phyloP scores from a whole-genome alignment of 2,329 filamentous ascomycete genomes.

The Dactylonectria estremocensis region DNA sequence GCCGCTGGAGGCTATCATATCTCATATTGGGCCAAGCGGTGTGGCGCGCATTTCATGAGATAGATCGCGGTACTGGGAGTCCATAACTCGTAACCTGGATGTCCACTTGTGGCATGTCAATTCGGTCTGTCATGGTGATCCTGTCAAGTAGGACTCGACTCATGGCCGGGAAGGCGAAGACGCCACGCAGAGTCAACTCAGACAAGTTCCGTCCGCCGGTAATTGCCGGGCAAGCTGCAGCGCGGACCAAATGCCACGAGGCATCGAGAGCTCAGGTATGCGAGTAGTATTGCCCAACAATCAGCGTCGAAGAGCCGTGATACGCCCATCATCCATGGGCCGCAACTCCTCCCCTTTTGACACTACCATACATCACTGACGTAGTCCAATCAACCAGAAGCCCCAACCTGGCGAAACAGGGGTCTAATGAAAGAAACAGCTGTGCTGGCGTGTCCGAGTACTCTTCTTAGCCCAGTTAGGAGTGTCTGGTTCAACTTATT shows the following conservation, averaged over 20 bases:
- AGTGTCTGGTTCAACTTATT: neutral
- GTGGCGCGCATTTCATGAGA: conserved; percentile 11
- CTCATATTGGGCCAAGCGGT: conserved; percentile 15
- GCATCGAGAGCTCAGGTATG: neutral
- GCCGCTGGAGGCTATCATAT: conserved; percentile 16
- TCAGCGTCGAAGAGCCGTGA: neutral
- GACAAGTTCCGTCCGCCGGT: neutral
- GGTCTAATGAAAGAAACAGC: neutral
- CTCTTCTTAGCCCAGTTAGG: neutral
- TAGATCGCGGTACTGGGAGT: neutral
- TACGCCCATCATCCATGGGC: neutral
- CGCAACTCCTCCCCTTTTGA: no score
- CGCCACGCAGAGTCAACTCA: neutral
- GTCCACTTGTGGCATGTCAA: neutral
- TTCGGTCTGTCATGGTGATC: neutral
- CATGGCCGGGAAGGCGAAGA: neutral
- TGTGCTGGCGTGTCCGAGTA: neutral
- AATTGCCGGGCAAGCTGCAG: neutral
- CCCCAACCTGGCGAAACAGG: neutral
- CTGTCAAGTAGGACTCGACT: neutral
- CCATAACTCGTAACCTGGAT: neutral
- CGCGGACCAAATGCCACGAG: neutral
- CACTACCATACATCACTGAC: neutral
- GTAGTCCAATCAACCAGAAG: neutral
- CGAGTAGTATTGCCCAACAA: neutral